phyloP scores from a whole-genome alignment of 495 filamentous ascomycete genomes.

The Annulohypoxylon moriforme region DNA sequence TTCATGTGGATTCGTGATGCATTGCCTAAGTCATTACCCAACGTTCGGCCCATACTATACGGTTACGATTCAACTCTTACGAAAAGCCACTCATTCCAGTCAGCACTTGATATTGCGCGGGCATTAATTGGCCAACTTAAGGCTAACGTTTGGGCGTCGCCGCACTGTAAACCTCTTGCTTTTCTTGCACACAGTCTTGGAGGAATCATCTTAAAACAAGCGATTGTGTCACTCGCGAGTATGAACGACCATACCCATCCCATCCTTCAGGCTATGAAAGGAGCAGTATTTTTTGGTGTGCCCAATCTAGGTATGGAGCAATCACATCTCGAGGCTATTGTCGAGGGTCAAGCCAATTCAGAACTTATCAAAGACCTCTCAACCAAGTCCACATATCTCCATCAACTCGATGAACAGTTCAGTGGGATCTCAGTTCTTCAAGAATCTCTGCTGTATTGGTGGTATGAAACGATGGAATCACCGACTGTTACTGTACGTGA shows the following conservation, averaged over 20 bases:
- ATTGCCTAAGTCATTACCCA: conserved; percentile 32
- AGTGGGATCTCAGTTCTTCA: conserved; percentile 1
- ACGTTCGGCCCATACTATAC: conserved; percentile 6
- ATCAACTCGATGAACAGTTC: background rate
- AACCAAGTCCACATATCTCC: background rate
- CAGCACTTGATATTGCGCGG: background rate
- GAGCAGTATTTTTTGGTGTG: background rate
- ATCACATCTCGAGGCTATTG: conserved; percentile 1
- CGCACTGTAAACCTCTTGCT: background rate
- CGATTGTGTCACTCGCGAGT: background rate
- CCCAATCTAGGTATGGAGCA: conserved; percentile 10
- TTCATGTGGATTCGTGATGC: conserved; percentile 52
- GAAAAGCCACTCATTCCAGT: conserved; percentile 6
- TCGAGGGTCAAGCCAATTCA: background rate
- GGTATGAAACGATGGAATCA: conserved; percentile 1
- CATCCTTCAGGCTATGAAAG: background rate
- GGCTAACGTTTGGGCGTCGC: conserved; percentile 5
- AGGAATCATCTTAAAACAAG: conserved; percentile 1
- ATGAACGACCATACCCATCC: background rate
- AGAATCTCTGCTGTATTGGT: background rate
- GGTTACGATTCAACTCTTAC: conserved; percentile 1
- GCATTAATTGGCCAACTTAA: background rate
- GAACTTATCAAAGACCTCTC: background rate
- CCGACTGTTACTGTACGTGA: conserved; percentile 2
- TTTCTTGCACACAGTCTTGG: conserved; percentile 7